Percentiles rank a stretch among this genome's conserved stretches.
Conservation (phyloP, 257 asterid species). For the Gentiana straminea region DNA sequence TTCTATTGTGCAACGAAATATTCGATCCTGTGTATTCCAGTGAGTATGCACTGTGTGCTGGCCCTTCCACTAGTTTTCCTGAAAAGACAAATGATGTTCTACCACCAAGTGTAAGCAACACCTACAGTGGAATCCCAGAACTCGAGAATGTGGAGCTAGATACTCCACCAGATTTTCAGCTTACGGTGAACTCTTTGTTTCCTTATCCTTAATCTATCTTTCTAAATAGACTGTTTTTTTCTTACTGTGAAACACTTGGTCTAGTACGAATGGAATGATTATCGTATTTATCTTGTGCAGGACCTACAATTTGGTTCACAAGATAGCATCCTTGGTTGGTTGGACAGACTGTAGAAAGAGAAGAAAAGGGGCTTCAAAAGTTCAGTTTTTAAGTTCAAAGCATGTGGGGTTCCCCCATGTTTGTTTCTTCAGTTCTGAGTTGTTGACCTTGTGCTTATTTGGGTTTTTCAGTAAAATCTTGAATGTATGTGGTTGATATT, state of each 20-base stretch:
- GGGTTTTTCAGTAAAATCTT: no score
- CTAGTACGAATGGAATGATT: background rate
- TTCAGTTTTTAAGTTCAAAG: no score
- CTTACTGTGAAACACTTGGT: background rate
- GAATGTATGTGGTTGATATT: no score
- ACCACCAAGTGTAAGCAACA: conserved; percentile 17
- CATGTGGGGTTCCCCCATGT: no score
- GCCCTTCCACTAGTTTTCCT: conserved; percentile 21
- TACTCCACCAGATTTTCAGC: conserved; percentile 54
- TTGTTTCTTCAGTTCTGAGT: no score
- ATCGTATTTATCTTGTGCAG: conserved; percentile 25
- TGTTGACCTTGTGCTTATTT: no score
- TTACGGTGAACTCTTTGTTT: conserved; percentile 25
- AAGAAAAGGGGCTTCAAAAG: background rate
- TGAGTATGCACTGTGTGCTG: conserved; percentile 10
- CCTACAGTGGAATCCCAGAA: conserved; percentile 34
- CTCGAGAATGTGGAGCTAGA: conserved; percentile 55
- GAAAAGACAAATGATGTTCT: conserved; percentile 5
- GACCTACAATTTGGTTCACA: conserved; percentile 47
- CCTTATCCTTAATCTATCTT: background rate
- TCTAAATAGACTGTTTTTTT: background rate
- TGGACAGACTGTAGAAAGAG: conserved; percentile 26
- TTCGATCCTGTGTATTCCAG: conserved; percentile 15
- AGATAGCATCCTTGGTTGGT: conserved; percentile 47
- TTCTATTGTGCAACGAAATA: conserved; percentile 37